Base-by-base conservation (phyloP, 345 rosid genomes). In the Lepidium africanum region DNA sequence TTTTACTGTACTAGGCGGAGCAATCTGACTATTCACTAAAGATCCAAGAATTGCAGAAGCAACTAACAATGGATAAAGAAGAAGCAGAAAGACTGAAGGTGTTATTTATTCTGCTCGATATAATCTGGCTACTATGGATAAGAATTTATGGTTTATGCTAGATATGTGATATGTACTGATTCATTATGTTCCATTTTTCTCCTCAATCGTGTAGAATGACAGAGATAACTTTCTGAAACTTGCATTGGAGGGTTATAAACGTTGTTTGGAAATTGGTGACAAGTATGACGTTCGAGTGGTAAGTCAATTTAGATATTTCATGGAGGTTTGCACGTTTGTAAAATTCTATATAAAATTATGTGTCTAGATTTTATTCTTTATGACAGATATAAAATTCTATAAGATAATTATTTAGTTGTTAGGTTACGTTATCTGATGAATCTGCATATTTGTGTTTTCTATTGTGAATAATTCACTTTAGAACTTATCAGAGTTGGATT, bases 211-310 rank as follows among this genome's bases (percentile, higher is more conserved):
- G 56, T 86, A 92, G 98, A 89, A 82, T 80, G 98, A 92, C 80
- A 84, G 84, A 71, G 91, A 92, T 81, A 88, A 86, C 79, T 88
- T 92, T 81, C 96, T 92, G 75, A 74, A 76, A 83, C 76, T 88
- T 49, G 91, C 98, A 45, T 76, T 92, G 90, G 96, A 92, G 73
- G 98, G 96, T 67, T 92, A 92, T 77, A 83, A 85, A 61, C 84
- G 81, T 21, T 92, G 96, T 80, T 71, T 92, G 82, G 90, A 90
- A 46, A 82, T 86, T 70, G 96, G 90, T 45, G 91, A 90, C 80
- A 90, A 90, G 74, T 90, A 92, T 82, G 98, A 92, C 53, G 91
- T 90, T 46, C 84, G 91, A 81, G 96, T 85, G 98, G 98, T 92
- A 86, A 13, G 92, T 49, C 64, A 56, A 67, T 73, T 43, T 50